A percentile compares a stretch with the other conserved stretches of the same genome.
These are phyloP conservation scores for Aspergillus fijiensis DNA, from an alignment of 2,329 filamentous ascomycete species.

Conservation along the genomic window DNA sequence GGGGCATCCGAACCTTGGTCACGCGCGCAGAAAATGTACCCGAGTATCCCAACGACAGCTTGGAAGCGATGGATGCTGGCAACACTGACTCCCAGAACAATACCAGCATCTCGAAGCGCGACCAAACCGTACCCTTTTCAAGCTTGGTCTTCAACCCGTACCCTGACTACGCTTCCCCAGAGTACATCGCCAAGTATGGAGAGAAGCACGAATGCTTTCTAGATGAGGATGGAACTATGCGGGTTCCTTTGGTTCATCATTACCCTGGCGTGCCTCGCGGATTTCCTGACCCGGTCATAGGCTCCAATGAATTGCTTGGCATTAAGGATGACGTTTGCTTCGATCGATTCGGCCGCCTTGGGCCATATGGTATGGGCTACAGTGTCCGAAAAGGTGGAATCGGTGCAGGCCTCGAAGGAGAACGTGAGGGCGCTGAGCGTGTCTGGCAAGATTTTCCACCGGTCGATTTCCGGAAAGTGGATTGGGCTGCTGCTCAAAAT, in stretches of 20 bases:
- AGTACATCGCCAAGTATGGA: slow-evolving; percentile 58
- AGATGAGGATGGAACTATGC: slow-evolving; percentile 63
- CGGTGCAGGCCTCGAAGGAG: slow-evolving; percentile 80
- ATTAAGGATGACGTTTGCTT: slow-evolving; percentile 87
- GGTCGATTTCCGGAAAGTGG: slow-evolving; percentile 73
- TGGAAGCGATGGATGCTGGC: slow-evolving; percentile 57
- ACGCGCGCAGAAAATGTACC: slow-evolving; percentile 66
- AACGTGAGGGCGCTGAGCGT: slow-evolving; percentile 73
- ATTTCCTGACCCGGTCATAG: slow-evolving; percentile 79
- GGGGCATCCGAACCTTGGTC: slow-evolving; percentile 74
- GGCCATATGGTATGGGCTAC: slow-evolving; percentile 89
- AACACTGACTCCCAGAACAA: slow-evolving; percentile 36
- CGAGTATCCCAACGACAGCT: slow-evolving; percentile 70
- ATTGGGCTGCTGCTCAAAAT: slow-evolving; percentile 77
- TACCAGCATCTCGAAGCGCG: slow-evolving; percentile 22
- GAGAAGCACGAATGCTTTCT: slow-evolving; percentile 75
- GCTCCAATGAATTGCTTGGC: slow-evolving; percentile 79
- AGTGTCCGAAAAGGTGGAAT: slow-evolving; percentile 73
- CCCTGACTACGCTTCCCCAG: slow-evolving; percentile 58
- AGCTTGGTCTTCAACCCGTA: slow-evolving; percentile 68
- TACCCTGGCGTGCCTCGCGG: slow-evolving; percentile 77
- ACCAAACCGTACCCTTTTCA: slow-evolving; percentile 34
- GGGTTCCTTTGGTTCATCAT: slow-evolving; percentile 68
- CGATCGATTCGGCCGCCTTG: slow-evolving; percentile 83
- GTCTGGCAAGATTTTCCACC: slow-evolving; percentile 72